phyloP scores from a whole-genome alignment of 352 stramenopile species.

The Phytophthora capsici region DNA sequence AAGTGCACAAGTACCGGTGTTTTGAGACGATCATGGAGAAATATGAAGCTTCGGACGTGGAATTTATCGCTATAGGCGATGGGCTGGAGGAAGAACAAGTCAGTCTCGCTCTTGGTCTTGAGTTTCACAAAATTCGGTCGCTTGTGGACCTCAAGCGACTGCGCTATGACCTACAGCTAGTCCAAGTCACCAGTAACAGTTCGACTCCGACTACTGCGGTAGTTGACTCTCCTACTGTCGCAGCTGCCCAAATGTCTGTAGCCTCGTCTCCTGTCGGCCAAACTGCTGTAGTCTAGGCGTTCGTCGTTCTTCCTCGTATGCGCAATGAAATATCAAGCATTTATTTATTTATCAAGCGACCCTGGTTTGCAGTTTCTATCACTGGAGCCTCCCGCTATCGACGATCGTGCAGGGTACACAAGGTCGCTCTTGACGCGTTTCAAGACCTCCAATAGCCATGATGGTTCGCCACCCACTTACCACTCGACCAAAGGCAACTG shows the following conservation, averaged over 20 bases:
- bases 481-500: conserved; percentile 80
- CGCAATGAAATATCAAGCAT: conserved; percentile 18
- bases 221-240: conserved; percentile 10
- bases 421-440: conserved; percentile 64
- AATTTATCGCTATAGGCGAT: conserved; percentile 83
- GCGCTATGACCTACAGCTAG: conserved; percentile 66
- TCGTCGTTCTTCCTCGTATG: conserved; percentile 1
- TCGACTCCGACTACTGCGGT: conserved; percentile 6
- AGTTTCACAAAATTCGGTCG: conserved; percentile 78
- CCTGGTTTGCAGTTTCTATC: neutral
- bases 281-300: conserved; percentile 34
- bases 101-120: conserved; percentile 65
- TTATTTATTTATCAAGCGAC: conserved; percentile 39
- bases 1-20: conserved; percentile 78
- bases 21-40: conserved; percentile 79
- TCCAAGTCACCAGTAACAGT: conserved; percentile 24
- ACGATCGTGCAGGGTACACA: conserved; percentile 70
- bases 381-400: conserved; percentile 64
- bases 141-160: conserved; percentile 69
- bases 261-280: conserved; percentile 32
- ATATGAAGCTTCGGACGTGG: conserved; percentile 50
- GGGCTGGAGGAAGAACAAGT: conserved; percentile 82
- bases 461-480: conserved; percentile 69
- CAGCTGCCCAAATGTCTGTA: conserved; percentile 20
- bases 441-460: conserved; percentile 52